phyloP scores from a whole-genome alignment of 2,329 filamentous ascomycete genomes.

The Emmonsiellopsis sp. region DNA sequence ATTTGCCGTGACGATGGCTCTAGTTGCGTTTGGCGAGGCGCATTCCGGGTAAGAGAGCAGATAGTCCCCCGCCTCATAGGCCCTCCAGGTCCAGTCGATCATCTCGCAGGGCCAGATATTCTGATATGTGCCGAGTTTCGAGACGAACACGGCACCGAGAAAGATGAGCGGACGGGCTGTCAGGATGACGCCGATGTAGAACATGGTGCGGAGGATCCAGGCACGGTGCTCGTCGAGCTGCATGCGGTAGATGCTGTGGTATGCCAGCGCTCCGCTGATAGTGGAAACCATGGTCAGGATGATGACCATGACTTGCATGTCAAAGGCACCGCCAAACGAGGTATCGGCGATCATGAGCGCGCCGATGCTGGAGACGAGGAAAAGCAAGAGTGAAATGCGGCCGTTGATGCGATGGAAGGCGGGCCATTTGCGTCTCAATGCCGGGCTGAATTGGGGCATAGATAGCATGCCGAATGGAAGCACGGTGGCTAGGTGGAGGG shows the following conservation, averaged over 20 bases:
- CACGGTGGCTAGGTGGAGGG: slow-evolving; percentile 32
- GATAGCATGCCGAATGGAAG: slow-evolving; percentile 32
- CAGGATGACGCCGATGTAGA: slow-evolving; percentile 27
- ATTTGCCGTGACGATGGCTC: not conserved
- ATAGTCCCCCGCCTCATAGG: slow-evolving; percentile 16
- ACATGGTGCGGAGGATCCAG: slow-evolving; percentile 53
- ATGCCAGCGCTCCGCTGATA: slow-evolving; percentile 37
- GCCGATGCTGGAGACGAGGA: slow-evolving; percentile 37
- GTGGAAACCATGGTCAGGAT: slow-evolving; percentile 39
- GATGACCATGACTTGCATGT: slow-evolving; percentile 39
- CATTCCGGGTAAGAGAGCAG: slow-evolving; percentile 11
- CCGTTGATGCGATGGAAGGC: slow-evolving; percentile 53
- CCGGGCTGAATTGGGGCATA: slow-evolving; percentile 33
- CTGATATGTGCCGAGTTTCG: slow-evolving; percentile 24
- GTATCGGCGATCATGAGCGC: slow-evolving; percentile 45
- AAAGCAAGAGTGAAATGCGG: slow-evolving; percentile 44
- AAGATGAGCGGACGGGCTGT: slow-evolving; percentile 26
- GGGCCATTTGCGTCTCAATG: slow-evolving; percentile 38
- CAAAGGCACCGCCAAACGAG: slow-evolving; percentile 46
- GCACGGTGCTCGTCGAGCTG: slow-evolving; percentile 56
- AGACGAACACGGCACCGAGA: slow-evolving; percentile 33
- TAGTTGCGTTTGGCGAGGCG: not conserved
- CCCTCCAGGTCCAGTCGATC: slow-evolving; percentile 35
- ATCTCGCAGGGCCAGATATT: slow-evolving; percentile 38
- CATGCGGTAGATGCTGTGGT: slow-evolving; percentile 48